A percentile compares a stretch with the other conserved stretches of the same genome.
phyloP scores from a whole-genome alignment of 108 stramenopile species.

The Cyclotella choctawhatcheeana region DNA sequence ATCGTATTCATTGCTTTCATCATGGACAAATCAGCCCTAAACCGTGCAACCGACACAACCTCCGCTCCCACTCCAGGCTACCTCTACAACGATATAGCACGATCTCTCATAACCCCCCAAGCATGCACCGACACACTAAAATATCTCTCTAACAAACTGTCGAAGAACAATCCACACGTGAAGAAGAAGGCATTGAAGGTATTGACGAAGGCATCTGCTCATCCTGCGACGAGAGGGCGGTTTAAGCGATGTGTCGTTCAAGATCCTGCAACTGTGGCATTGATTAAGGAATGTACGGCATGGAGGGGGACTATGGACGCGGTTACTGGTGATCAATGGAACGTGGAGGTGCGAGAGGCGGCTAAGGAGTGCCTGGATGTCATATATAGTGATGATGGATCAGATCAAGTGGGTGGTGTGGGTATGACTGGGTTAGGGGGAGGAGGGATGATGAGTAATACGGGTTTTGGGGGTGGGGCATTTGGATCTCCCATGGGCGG shows the following conservation, averaged over 20 bases:
- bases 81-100: constrained; percentile 96
- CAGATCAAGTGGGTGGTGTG: constrained; percentile 14
- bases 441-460: constrained; percentile 17
- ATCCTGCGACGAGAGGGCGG: constrained; percentile 65
- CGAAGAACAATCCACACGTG: constrained; percentile 88
- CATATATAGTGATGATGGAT: constrained; percentile 80
- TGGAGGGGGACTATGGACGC: constrained; percentile 94
- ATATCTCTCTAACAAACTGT: constrained; percentile 78
- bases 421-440: constrained; percentile 29
- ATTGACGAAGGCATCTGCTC: constrained; percentile 65
- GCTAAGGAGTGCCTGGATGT: constrained; percentile 97
- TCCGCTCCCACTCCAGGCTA: constrained; percentile 97
- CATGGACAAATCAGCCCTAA: constrained; percentile 58
- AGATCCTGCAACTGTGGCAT: constrained; percentile 67
- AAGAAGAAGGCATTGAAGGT: constrained; percentile 92
- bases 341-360: constrained; percentile 86
- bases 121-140: constrained; percentile 74
- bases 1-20: no score
- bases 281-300: constrained; percentile 89
- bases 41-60: constrained; percentile 88
- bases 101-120: constrained; percentile 78
- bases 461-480: constrained; percentile 24
- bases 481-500: constrained; percentile 51
- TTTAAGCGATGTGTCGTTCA: constrained; percentile 91
- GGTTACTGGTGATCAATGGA: constrained; percentile 93